phyloP scores from a whole-genome alignment of 2,329 filamentous ascomycete genomes.

The Pochonia chlamydosporia region DNA sequence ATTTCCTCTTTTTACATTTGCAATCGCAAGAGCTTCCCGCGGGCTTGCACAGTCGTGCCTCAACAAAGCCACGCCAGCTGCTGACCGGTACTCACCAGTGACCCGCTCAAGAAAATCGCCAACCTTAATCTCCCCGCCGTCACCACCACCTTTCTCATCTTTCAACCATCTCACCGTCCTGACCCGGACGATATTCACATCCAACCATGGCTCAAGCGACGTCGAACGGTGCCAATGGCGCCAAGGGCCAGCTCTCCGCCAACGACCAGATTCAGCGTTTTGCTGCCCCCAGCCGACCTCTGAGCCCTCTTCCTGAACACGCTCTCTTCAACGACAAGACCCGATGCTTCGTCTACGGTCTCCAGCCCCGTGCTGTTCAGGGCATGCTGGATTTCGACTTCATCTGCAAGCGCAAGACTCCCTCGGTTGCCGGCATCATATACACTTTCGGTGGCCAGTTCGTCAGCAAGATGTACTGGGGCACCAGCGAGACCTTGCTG shows the following conservation, averaged over 20 bases:
- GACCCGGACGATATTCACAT: slow-evolving; percentile 10
- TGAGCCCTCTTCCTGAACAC: slow-evolving; percentile 83
- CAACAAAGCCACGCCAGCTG: slow-evolving; percentile 5
- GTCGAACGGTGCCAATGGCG: slow-evolving; percentile 44
- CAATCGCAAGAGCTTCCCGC: neutral
- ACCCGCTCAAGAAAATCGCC: slow-evolving; percentile 10
- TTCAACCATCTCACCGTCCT: slow-evolving; percentile 1
- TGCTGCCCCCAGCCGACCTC: slow-evolving; percentile 80
- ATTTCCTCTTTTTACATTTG: neutral
- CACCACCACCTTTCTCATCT: slow-evolving; percentile 6
- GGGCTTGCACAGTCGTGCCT: slow-evolving; percentile 2
- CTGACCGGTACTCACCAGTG: slow-evolving; percentile 5
- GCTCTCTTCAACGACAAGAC: slow-evolving; percentile 99
- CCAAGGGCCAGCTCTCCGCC: slow-evolving; percentile 57
- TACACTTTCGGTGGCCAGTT: slow-evolving; percentile 99
- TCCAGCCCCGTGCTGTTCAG: slow-evolving; percentile 90
- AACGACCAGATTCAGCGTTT: slow-evolving; percentile 99
- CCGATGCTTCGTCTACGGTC: slow-evolving; percentile 98
- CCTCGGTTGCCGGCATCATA: slow-evolving; percentile 97
- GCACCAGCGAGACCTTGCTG: slow-evolving; percentile 96
- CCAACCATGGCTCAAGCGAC: slow-evolving; percentile 45
- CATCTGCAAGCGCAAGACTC: slow-evolving; percentile 97
- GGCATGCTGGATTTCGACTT: slow-evolving; percentile 99
- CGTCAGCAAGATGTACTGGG: slow-evolving; percentile 99
- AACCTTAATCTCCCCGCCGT: slow-evolving; percentile 2